A percentile compares a stretch with the other conserved stretches of the same genome.
phyloP scores from a whole-genome alignment of 441 rosid genomes.

The Erysimum pusillum region DNA sequence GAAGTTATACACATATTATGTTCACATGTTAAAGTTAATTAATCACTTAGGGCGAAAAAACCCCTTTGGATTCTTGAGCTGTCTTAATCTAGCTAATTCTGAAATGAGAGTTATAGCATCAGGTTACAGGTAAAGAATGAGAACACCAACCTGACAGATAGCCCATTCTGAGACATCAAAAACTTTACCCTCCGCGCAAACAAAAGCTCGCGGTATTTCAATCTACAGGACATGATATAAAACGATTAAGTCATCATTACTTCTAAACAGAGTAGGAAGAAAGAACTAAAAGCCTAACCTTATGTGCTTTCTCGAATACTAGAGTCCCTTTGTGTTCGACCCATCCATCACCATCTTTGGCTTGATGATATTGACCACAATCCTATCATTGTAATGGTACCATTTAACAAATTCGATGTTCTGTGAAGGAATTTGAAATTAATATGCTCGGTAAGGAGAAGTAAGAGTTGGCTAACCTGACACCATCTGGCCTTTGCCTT shows the following conservation, averaged over 20 bases:
- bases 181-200: slow-evolving; percentile 97
- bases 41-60: too few relatives aligned
- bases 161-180: slow-evolving; percentile 99
- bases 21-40: too few relatives aligned
- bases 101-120: too few relatives aligned
- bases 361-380: slow-evolving; percentile 95
- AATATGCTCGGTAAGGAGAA: neutral
- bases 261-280: slow-evolving; percentile 16
- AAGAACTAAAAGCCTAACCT: slow-evolving; percentile 57
- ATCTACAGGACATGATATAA: slow-evolving; percentile 52
- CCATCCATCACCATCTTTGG: slow-evolving; percentile 99
- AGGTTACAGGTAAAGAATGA: too few relatives aligned
- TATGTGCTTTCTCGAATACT: slow-evolving; percentile 75
- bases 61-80: too few relatives aligned
- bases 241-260: neutral
- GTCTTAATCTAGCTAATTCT: too few relatives aligned
- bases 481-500: slow-evolving; percentile 99
- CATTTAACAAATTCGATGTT: slow-evolving; percentile 9
- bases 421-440: neutral
- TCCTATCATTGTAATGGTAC: slow-evolving; percentile 57
- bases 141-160: slow-evolving; percentile 82
- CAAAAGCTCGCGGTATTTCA: slow-evolving; percentile 99
- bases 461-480: slow-evolving; percentile 62
- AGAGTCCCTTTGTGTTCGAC: slow-evolving; percentile 92
- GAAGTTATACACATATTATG: too few relatives aligned